Base-by-base conservation (phyloP, 2,329 filamentous ascomycete genomes). In the Fusarium kyushuense region DNA sequence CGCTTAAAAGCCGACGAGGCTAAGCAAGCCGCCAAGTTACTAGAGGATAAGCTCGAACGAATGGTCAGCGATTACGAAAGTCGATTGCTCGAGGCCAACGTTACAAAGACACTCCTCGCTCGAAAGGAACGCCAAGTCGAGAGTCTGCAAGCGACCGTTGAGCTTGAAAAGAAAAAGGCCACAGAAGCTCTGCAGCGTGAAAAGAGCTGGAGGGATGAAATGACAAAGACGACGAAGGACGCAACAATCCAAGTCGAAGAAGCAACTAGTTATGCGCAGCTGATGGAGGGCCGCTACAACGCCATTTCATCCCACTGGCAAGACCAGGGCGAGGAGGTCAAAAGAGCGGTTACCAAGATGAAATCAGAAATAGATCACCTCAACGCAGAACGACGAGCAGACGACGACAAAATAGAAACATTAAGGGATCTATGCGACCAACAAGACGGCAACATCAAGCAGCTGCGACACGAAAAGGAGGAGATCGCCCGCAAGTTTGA, bases 121-220 rank as follows among this genome's bases (percentile, higher is more conserved):
- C 84, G 91, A 58, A 92, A 92, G 74, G 91, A 94, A 74, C 86
- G 92, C 14, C 92, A 93, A 76, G 86, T 94, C 41, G 89, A 92
- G 67, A 87, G 89, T 43, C 77, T 93, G 61, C 89, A 89, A 71
- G 82, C 84, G 11, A 83, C 87, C 19, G 82, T 93, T 29, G 89
- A 91, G 40, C 77, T 83, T 3, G 91, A 94, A 78, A 86, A 86
- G 75, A 84, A 86, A 70, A 86, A 88, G 66, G 83, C 90, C 5
- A 79, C 83, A 23, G 83, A 84, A 21, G 89, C 90, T 7, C 83
- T 86, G 64, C 83, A 84, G 51, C 84, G 86, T 30, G 90, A 92
- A 73, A 84, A 77, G 72, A 85, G 69, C 66, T 92, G 84, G 89
- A 88, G 81, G 72, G 84, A 85, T 63, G 85, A 90, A 78, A 83